These are phyloP conservation scores for Colletotrichum sp. DNA, from an alignment of 2,329 filamentous ascomycete species.

Conservation along the genomic window DNA sequence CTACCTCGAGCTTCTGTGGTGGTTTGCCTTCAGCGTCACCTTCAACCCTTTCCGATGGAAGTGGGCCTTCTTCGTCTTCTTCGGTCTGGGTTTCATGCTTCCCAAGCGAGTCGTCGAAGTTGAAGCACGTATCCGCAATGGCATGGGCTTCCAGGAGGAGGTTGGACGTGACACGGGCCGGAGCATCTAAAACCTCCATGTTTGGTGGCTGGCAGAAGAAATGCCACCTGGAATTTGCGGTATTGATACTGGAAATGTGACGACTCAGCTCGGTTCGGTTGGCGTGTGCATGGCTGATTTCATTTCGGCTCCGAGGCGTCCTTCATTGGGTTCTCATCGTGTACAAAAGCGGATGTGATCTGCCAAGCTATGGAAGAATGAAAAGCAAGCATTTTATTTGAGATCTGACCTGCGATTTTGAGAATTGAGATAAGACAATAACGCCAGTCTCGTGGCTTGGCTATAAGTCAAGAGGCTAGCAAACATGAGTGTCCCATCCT, in stretches of 20 bases:
- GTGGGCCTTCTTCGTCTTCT: conserved; percentile 85
- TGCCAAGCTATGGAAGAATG: background rate
- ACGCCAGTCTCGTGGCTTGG: background rate
- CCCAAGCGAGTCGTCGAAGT: conserved; percentile 70
- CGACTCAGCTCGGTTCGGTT: background rate
- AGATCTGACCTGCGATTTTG: background rate
- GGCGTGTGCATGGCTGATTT: background rate
- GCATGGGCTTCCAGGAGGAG: conserved; percentile 43
- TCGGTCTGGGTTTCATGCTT: conserved; percentile 71
- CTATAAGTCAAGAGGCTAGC: background rate
- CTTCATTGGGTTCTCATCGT: background rate
- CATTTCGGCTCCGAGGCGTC: background rate
- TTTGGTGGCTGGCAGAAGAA: background rate
- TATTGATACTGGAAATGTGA: background rate
- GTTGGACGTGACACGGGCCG: conserved; percentile 33
- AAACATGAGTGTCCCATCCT: background rate
- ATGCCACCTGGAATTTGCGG: background rate
- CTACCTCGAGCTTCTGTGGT: conserved; percentile 83
- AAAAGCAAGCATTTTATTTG: background rate
- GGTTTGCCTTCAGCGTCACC: conserved; percentile 80
- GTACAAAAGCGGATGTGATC: background rate
- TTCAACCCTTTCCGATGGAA: conserved; percentile 92
- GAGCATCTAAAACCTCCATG: conserved; percentile 31
- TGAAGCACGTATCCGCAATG: conserved; percentile 67
- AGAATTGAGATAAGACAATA: background rate